Base-by-base conservation (phyloP, 2,329 filamentous ascomycete genomes). In the Capronia coronata region DNA sequence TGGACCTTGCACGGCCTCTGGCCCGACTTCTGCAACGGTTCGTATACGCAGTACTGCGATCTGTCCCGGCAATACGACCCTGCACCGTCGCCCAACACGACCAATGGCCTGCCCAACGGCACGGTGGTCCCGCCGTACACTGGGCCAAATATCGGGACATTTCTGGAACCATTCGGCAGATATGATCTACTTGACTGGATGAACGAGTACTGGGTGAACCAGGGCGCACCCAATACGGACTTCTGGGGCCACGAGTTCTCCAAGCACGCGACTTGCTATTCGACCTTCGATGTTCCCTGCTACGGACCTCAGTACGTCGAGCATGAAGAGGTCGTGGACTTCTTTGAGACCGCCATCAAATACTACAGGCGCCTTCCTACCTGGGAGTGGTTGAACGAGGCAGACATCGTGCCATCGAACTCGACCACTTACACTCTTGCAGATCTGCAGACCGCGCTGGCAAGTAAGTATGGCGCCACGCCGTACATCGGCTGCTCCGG, bases 171-270 rank as follows among this genome's bases (percentile, higher is more conserved):
- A 0, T 78, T 82, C 57, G 78, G 76, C 49, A 76, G 75, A 56
- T 71, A 71, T 54, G 80, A 83, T 61, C 69, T 84, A 1, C 72
- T 84, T 1, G 73, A 71, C 1, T 85, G 75, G 68, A 85, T 85
- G 82, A 77, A 80, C 62, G 80, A 74, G 60, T 75, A 73, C 73
- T 85, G 82, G 82, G 72, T 83, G 56, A 74, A 73, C 41, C 77
- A 78, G 56, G 68, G 68, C 52, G 72, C 75, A 42, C 71, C 75
- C 11, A 84, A 80, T 66, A 64, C 68, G 43, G 71, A 75, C 27
- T 78, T 86, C 67, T 84, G 81, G 80, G 81, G 67, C 32, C 80
- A 84, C 68, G 80, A 84, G 62, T 84, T 81, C 69, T 75, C 71
- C 67, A 84, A 84, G 70, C 80, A 83, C 65, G 81, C 75, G 2